Conservation (phyloP, 2,329 filamentous ascomycete species). For the Trichoderma simmonsii region DNA sequence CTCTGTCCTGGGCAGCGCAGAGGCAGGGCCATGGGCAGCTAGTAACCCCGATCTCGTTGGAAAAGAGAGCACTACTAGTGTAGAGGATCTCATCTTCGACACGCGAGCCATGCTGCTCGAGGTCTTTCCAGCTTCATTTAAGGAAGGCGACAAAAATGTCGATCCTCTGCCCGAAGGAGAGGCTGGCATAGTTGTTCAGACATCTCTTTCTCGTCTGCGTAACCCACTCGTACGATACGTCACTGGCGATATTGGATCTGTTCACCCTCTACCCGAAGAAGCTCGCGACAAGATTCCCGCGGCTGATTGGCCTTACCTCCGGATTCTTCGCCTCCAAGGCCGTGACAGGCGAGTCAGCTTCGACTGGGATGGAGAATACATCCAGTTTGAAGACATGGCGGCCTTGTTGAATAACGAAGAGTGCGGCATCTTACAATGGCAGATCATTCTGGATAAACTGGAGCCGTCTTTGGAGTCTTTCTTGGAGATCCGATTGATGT, state of each 20-base stretch:
- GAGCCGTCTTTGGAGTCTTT: constrained; percentile 26
- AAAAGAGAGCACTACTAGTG: neutral
- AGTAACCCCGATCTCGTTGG: constrained; percentile 31
- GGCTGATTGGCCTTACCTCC: constrained; percentile 26
- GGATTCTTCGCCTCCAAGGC: constrained; percentile 38
- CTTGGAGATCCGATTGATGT: constrained; percentile 30
- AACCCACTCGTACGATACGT: constrained; percentile 45
- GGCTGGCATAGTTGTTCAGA: constrained; percentile 39
- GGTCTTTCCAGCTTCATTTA: constrained; percentile 29
- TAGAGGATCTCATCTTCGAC: constrained; percentile 39
- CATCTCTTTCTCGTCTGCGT: constrained; percentile 39
- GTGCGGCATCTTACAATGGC: constrained; percentile 40
- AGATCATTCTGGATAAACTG: constrained; percentile 36
- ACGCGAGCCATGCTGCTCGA: constrained; percentile 37
- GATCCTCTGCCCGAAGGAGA: constrained; percentile 31
- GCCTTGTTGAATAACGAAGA: constrained; percentile 25
- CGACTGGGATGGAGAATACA: constrained; percentile 38
- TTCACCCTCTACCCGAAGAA: constrained; percentile 33
- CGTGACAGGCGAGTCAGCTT: constrained; percentile 45
- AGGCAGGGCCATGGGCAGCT: constrained; percentile 40
- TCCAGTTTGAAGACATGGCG: constrained; percentile 34
- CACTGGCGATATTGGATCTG: constrained; percentile 41
- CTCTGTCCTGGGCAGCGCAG: constrained; percentile 42
- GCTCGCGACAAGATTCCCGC: constrained; percentile 22
- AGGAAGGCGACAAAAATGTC: neutral